A percentile compares a stretch with the other conserved stretches of the same genome.
Conservation (phyloP, 176 grass and related monocot species). For the Aegilops bicornis region DNA sequence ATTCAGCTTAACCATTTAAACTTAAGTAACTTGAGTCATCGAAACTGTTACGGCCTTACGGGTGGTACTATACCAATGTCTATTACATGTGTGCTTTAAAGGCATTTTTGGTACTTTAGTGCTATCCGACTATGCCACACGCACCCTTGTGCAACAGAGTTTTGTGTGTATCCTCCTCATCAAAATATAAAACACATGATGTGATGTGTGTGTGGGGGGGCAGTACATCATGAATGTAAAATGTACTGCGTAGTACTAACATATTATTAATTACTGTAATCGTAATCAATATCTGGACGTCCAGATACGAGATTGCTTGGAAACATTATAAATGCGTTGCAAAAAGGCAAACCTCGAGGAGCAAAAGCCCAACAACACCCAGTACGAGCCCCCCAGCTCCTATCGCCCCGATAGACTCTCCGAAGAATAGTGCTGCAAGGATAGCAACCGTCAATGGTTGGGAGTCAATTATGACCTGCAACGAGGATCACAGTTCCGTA, state of each 20-base stretch:
- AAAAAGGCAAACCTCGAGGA: slow-evolving; percentile 70
- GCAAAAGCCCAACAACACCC: slow-evolving; percentile 74
- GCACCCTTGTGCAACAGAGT: neutral
- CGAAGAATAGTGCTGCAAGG: slow-evolving; percentile 81
- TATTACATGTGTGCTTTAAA: neutral
- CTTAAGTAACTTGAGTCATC: neutral
- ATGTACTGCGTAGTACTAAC: neutral
- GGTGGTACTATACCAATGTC: neutral
- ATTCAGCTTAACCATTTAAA: neutral
- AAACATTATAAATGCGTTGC: neutral
- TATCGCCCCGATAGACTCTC: slow-evolving; percentile 70
- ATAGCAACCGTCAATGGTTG: slow-evolving; percentile 92
- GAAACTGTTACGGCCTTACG: neutral
- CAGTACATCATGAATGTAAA: neutral
- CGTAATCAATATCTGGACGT: neutral
- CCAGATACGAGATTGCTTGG: neutral
- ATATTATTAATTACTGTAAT: neutral
- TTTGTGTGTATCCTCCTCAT: neutral
- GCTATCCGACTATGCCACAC: neutral
- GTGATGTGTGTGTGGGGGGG: neutral
- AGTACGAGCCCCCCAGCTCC: slow-evolving; percentile 72
- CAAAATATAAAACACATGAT: neutral
- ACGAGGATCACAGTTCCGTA: slow-evolving; percentile 14
- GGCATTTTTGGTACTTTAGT: neutral
- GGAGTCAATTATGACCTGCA: slow-evolving; percentile 96